phyloP scores from a whole-genome alignment of 2,329 filamentous ascomycete species.

The Exophiala calicioides region DNA sequence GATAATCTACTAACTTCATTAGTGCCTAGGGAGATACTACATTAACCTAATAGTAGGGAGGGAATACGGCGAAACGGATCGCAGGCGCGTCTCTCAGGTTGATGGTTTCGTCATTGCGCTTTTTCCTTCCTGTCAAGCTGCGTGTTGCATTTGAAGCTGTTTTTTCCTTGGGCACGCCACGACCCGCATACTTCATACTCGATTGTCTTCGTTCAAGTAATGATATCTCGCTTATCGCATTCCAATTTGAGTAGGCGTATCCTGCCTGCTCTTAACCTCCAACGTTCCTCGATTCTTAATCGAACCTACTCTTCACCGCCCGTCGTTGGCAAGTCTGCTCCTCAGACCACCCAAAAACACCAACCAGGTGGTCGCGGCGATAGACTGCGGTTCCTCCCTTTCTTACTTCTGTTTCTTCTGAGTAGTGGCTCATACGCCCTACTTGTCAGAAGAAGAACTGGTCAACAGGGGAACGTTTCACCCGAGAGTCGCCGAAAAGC shows the following conservation, averaged over 20 bases:
- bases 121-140: constrained; percentile 1
- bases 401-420: constrained; percentile 47
- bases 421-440: constrained; percentile 53
- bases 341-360: constrained; percentile 12
- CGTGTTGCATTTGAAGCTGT: background rate
- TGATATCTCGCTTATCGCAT: constrained; percentile 7
- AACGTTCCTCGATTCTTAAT: background rate
- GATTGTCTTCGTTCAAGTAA: constrained; percentile 12
- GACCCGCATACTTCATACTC: background rate
- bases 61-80: background rate
- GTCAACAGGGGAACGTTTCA: constrained; percentile 13
- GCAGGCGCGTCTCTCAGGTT: background rate
- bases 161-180: background rate
- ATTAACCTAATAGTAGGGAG: too few relatives aligned
- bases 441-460: constrained; percentile 49
- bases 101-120: constrained; percentile 10
- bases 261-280: constrained; percentile 2
- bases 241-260: constrained; percentile 8
- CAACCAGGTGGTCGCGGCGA: constrained; percentile 24
- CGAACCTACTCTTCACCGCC: constrained; percentile 18
- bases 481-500: constrained; percentile 36
- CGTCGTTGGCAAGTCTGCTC: constrained; percentile 6
- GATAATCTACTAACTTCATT: too few relatives aligned
- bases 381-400: constrained; percentile 39
- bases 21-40: too few relatives aligned